Evolutionary conservation across 768 basidiomycete genomes (phyloP).

Genomic region (Hortiboletus flavorubellus): DNA sequence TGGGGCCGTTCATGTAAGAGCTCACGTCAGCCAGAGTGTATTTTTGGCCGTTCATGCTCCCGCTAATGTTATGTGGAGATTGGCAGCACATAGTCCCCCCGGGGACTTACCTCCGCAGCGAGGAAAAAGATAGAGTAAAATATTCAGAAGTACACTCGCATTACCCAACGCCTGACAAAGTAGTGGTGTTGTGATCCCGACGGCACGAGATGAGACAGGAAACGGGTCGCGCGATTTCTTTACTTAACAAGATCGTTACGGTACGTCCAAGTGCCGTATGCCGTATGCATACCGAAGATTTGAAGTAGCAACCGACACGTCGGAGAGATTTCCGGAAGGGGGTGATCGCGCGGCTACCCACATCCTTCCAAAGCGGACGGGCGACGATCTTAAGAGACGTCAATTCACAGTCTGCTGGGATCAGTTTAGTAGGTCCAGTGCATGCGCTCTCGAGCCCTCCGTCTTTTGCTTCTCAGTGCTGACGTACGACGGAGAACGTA

Average conservation of each 20-base stretch:
- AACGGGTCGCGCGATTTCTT: slow-evolving; percentile 6
- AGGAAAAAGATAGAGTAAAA: too few species aligned
- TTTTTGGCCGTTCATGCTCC: too few species aligned
- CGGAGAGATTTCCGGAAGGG: slow-evolving; percentile 3
- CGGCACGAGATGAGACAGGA: neutral
- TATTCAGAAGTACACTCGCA: neutral
- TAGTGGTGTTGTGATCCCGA: neutral
- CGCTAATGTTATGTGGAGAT: too few species aligned
- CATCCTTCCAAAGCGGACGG: slow-evolving; percentile 20
- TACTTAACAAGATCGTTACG: neutral
- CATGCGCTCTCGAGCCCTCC: neutral
- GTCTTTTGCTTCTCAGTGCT: slow-evolving; percentile 2
- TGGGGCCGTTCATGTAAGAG: too few species aligned
- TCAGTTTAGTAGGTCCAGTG: neutral
- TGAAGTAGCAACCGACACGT: neutral
- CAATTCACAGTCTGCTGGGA: slow-evolving; percentile 1
- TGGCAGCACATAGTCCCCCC: too few species aligned
- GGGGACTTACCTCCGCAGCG: too few species aligned
- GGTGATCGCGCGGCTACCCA: slow-evolving; percentile 20
- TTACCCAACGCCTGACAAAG: neutral
- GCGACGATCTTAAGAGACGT: slow-evolving; percentile 16
- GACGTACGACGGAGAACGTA: neutral
- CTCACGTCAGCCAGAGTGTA: too few species aligned
- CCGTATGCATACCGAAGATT: neutral
- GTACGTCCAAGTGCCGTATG: slow-evolving; percentile 11